phyloP scores from a whole-genome alignment of 2,329 filamentous ascomycete species.

The Amauroascus verrucosus region DNA sequence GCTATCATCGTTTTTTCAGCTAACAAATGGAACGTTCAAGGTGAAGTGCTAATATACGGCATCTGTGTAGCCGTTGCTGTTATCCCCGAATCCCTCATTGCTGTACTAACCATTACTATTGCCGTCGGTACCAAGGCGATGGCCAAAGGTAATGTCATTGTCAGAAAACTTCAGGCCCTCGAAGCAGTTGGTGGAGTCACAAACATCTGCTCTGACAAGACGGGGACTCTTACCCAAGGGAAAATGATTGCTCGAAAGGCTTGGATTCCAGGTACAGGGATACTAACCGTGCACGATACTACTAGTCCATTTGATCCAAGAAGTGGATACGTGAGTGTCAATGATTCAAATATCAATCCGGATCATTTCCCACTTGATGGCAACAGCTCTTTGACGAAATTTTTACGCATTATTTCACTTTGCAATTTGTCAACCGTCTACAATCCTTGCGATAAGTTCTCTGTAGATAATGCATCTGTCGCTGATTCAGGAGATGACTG shows the following conservation, averaged over 20 bases:
- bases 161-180: constrained; percentile 42
- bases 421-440: constrained; percentile 52
- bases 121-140: constrained; percentile 46
- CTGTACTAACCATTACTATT: constrained; percentile 54
- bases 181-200: constrained; percentile 50
- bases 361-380: constrained; percentile 3
- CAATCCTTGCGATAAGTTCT: constrained; percentile 23
- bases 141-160: constrained; percentile 43
- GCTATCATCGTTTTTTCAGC: constrained; percentile 56
- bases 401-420: constrained; percentile 48
- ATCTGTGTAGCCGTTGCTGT: constrained; percentile 45
- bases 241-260: constrained; percentile 48
- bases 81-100: constrained; percentile 49
- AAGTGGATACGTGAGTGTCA: constrained; percentile 25
- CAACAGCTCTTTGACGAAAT: constrained; percentile 29
- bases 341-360: constrained; percentile 12
- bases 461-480: constrained; percentile 11
- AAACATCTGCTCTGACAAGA: constrained; percentile 40
- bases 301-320: constrained; percentile 45
- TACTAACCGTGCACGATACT: constrained; percentile 42
- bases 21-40: constrained; percentile 41
- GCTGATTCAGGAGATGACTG: constrained; percentile 38
- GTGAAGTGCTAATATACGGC: constrained; percentile 51
- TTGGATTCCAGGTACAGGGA: constrained; percentile 44
- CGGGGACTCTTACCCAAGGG: constrained; percentile 48